A percentile compares a stretch with the other conserved stretches of the same genome.
Evolutionary conservation across 495 filamentous ascomycete species (phyloP).

Genomic region (Penicillium subrubescens): DNA sequence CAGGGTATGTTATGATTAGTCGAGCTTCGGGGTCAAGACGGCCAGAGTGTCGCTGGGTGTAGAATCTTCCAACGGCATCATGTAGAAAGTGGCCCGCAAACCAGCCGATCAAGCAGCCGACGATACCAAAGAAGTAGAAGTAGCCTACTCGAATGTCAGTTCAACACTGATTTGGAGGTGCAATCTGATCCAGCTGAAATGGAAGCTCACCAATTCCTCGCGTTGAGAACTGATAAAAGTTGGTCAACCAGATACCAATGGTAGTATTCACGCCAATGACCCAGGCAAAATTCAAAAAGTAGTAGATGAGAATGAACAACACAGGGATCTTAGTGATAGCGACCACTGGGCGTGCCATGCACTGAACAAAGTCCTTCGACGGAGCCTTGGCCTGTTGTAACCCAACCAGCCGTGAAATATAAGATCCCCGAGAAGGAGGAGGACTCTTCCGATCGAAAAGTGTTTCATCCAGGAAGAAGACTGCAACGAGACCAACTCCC

Average conservation of each 20-base stretch:
- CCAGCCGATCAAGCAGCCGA: constrained; percentile 57
- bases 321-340: constrained; percentile 57
- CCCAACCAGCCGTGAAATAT: constrained; percentile 47
- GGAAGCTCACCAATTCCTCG: constrained; percentile 47
- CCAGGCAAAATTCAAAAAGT: constrained; percentile 63
- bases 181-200: not conserved
- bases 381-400: constrained; percentile 45
- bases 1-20: constrained; percentile 30
- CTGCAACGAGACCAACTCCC: constrained; percentile 47
- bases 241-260: constrained; percentile 55
- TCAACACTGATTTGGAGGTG: not conserved
- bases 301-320: constrained; percentile 51
- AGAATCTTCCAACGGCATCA: constrained; percentile 51
- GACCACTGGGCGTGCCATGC: constrained; percentile 35
- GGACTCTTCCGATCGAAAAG: constrained; percentile 53
- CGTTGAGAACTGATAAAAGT: constrained; percentile 56
- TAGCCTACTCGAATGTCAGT: constrained; percentile 30
- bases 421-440: constrained; percentile 38
- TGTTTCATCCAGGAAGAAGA: constrained; percentile 60
- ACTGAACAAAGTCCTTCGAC: constrained; percentile 46
- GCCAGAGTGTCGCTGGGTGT: constrained; percentile 51
- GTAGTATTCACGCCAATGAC: constrained; percentile 65
- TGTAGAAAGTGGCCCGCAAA: constrained; percentile 61
- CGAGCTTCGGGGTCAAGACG: constrained; percentile 63
- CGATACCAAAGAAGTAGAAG: constrained; percentile 63